Percentiles rank a stretch among this genome's conserved stretches.
Conservation (phyloP, 2,329 filamentous ascomycete genomes). For the Botrytis cinerea region DNA sequence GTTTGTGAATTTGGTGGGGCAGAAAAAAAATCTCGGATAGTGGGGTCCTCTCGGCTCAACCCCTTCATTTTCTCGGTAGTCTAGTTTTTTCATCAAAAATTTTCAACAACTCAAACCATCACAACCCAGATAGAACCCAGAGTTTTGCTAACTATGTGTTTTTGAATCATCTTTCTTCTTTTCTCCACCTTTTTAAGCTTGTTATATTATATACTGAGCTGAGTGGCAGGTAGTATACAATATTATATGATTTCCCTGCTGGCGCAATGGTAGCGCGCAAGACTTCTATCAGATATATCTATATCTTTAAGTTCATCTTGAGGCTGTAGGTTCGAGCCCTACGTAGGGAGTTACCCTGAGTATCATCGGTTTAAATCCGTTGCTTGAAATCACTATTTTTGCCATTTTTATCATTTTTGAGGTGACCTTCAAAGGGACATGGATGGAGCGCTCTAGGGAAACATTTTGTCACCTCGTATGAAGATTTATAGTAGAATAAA, state of each 20-base stretch:
- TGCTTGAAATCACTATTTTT: background rate
- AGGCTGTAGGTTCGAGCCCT: slow-evolving; percentile 10
- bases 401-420: background rate
- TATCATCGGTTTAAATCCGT: background rate
- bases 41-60: slow-evolving; percentile 10
- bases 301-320: background rate
- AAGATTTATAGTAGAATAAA: background rate
- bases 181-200: background rate
- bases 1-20: slow-evolving; percentile 5
- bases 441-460: background rate
- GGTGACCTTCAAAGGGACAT: background rate
- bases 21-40: background rate
- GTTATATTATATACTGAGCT: background rate
- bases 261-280: slow-evolving; percentile 22
- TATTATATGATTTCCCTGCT: slow-evolving; percentile 7
- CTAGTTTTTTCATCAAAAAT: slow-evolving; percentile 1
- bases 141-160: background rate
- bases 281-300: background rate
- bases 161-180: background rate
- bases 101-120: background rate
- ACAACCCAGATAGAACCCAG: background rate
- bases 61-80: slow-evolving; percentile 16
- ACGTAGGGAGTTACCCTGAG: slow-evolving; percentile 7
- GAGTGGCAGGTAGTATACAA: fast-evolving
- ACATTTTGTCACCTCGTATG: background rate